A percentile compares a stretch with the other conserved stretches of the same genome.
These are phyloP conservation scores for Fusarium metavorans DNA, from an alignment of 2,329 filamentous ascomycete species.

Conservation along the genomic window DNA sequence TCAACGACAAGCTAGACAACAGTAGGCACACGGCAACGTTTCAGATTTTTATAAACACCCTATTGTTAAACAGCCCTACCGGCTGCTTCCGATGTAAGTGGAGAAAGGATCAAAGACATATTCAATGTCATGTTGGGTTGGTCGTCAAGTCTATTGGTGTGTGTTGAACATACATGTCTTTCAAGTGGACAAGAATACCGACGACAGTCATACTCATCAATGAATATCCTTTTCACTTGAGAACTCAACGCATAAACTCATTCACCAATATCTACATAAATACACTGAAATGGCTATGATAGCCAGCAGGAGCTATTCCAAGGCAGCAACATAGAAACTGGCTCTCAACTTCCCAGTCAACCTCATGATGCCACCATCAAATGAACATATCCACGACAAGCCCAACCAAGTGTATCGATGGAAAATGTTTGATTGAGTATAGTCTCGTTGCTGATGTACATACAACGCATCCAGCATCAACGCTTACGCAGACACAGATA, in stretches of 20 bases:
- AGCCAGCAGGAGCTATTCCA: neutral
- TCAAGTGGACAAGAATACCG: neutral
- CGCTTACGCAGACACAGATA: constrained; percentile 5
- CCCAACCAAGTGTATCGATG: neutral
- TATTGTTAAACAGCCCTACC: neutral
- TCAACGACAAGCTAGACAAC: neutral
- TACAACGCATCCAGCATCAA: neutral
- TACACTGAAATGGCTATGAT: neutral
- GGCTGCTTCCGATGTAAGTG: neutral
- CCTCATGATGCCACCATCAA: neutral
- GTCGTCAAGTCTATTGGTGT: neutral
- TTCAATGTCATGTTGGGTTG: neutral
- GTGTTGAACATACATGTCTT: neutral
- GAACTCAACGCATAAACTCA: neutral
- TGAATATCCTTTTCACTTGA: neutral
- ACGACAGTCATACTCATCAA: neutral
- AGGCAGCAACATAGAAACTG: neutral
- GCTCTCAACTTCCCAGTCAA: neutral
- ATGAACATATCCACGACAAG: neutral
- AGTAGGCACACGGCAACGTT: neutral
- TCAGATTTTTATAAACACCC: neutral
- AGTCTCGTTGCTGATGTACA: constrained; percentile 12
- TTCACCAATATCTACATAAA: neutral
- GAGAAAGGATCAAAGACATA: neutral
- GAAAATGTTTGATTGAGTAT: neutral